A percentile compares a stretch with the other conserved stretches of the same genome.
Conservation (phyloP, 2,329 filamentous ascomycete species). For the Aspergillus neotritici region DNA sequence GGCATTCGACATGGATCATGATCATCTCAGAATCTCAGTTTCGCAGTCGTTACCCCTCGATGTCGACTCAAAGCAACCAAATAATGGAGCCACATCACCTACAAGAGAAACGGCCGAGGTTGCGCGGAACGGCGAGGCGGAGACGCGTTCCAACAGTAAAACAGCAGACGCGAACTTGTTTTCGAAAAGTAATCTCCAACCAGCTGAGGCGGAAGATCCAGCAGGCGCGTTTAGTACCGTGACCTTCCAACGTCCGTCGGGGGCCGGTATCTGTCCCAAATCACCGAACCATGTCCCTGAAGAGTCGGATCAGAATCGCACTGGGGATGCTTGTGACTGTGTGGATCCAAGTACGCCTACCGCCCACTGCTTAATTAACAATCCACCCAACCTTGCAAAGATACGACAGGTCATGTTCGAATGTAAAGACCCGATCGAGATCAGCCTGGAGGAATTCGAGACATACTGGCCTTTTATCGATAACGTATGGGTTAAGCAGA, state of each 20-base stretch:
- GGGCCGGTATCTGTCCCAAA: background rate
- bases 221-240: background rate
- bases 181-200: slow-evolving; percentile 4
- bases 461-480: slow-evolving; percentile 47
- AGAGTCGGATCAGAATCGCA: background rate
- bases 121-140: slow-evolving; percentile 9
- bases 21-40: slow-evolving; percentile 17
- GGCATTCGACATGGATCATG: slow-evolving; percentile 29
- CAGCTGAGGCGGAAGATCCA: background rate
- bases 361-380: slow-evolving; percentile 32
- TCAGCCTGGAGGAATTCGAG: slow-evolving; percentile 43
- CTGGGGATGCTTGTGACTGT: background rate
- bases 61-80: slow-evolving; percentile 9
- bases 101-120: slow-evolving; percentile 5
- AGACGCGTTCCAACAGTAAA: slow-evolving; percentile 2
- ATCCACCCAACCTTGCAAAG: slow-evolving; percentile 39
- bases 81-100: slow-evolving; percentile 8
- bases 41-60: slow-evolving; percentile 13
- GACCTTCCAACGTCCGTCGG: background rate
- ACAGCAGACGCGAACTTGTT: background rate
- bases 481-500: slow-evolving; percentile 47
- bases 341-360: slow-evolving; percentile 5
- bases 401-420: slow-evolving; percentile 43
- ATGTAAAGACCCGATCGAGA: slow-evolving; percentile 43
- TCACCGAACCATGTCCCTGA: background rate